Base-by-base conservation (phyloP, 2,329 filamentous ascomycete species). In the Fusarium nodosum region DNA sequence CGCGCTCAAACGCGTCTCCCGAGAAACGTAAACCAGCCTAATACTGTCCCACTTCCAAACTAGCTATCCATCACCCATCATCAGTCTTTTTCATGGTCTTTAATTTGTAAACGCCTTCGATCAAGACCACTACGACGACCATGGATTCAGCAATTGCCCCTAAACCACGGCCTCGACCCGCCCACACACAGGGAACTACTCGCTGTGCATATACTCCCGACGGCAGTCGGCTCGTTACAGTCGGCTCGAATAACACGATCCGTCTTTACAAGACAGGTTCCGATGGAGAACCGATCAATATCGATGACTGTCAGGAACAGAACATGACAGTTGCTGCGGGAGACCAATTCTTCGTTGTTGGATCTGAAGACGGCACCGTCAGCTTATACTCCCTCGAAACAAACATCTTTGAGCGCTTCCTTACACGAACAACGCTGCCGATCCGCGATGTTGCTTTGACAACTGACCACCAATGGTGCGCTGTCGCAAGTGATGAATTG, bases 401-500 rank as follows among this genome's bases (percentile, higher is more conserved):
- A 4, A 90, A 90, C 74, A 80, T 84, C 30, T 93, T 97, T 80
- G 93, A 97, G 66, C 90, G 91, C 63, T 91, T 97, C 70, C 87
- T 99, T 52, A 87, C 94, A 28, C 90, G 96, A 69, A 93, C 91
- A 60, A 90, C 93, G n/a, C 83, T 97, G 4, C 93, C 96, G 1
- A 88, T 97, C 33, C 88, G 96, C 75, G 94, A 97, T 78, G 84
- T 99, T 55, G 90, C 93, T 6, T 83, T 99, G 16, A 94, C 93
- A 4, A 87, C 89, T 3, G 92, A 98, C 77, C 87, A 88, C 0
- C 87, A 92, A 74, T 98, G 94, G 94, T 93, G 91, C 69, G 96
- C 96, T 31, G 93, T 98, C 28, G 94, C 94, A n/a, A 97, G 94
- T 84, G 97, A 98, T 78, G 96, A 99, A 79, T 84, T 97, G 61